phyloP scores from a whole-genome alignment of 164 flowering plant genomes.

The Stephania japonica region DNA sequence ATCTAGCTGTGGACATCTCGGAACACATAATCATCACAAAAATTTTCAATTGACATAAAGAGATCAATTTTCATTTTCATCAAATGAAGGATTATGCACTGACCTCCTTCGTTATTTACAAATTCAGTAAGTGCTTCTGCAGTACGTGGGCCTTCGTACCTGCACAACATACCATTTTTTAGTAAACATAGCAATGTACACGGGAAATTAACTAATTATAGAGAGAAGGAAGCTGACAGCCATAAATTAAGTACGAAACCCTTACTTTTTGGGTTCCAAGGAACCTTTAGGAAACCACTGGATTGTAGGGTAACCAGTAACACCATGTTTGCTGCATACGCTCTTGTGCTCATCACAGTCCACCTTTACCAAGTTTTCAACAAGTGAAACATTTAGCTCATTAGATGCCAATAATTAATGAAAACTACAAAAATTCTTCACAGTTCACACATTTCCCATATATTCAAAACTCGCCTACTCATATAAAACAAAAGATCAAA shows the following conservation, averaged over 20 bases:
- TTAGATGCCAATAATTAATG: not conserved
- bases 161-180: constrained; percentile 14
- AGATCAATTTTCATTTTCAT: not conserved
- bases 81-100: not conserved
- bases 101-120: constrained; percentile 90
- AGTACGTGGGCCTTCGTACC: constrained; percentile 89
- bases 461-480: not conserved
- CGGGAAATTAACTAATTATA: not conserved
- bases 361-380: constrained; percentile 38
- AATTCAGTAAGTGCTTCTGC: constrained; percentile 86
- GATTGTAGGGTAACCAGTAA: constrained; percentile 88
- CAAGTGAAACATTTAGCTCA: not conserved
- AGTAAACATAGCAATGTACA: not conserved
- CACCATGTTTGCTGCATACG: constrained; percentile 72
- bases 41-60: not conserved
- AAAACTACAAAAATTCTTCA: not conserved
- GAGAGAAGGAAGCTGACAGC: not conserved
- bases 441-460: not conserved
- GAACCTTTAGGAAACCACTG: constrained; percentile 96
- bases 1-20: not conserved
- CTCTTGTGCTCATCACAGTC: constrained; percentile 96
- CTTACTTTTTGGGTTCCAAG: constrained; percentile 91
- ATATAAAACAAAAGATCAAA: not conserved
- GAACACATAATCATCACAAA: not conserved
- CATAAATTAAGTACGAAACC: not conserved